phyloP scores from a whole-genome alignment of 257 asterid species.

The Lantana camara region DNA sequence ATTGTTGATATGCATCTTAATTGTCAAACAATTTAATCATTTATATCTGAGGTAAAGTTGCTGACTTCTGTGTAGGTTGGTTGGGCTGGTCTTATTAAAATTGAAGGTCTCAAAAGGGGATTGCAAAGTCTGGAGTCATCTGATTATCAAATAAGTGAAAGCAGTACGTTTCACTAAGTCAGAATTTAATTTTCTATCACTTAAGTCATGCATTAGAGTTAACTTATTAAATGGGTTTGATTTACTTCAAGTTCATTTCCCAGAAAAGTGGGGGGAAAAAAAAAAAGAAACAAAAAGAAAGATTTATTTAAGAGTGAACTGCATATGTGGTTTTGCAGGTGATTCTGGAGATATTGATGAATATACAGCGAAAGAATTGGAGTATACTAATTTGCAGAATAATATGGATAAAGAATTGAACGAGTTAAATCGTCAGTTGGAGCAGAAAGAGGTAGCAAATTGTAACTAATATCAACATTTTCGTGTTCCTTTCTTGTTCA shows the following conservation, averaged over 20 bases:
- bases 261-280: not conserved
- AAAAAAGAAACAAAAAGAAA: no score
- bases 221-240: not conserved
- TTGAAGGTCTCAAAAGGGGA: conserved; percentile 67
- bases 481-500: not conserved
- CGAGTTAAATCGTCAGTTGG: conserved; percentile 61
- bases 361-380: conserved; percentile 66
- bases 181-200: conserved; percentile 12
- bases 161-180: conserved; percentile 41
- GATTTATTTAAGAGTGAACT: conserved; percentile 7
- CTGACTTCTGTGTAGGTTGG: conserved; percentile 41
- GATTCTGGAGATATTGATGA: conserved; percentile 63
- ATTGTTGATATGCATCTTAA: not conserved
- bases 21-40: not conserved
- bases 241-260: no score
- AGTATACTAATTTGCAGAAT: conserved; percentile 65
- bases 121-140: conserved; percentile 67
- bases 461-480: not conserved
- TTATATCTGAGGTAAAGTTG: conserved; percentile 1
- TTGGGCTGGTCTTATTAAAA: conserved; percentile 43
- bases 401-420: conserved; percentile 69
- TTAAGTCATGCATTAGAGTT: not conserved
- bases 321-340: conserved; percentile 38
- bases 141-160: conserved; percentile 69
- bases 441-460: conserved; percentile 61